Evolutionary conservation across 306 rosid species (phyloP), one percentile per base, ranked within the genome.

Genomic region (Astragalus glycyphyllos): DNA sequence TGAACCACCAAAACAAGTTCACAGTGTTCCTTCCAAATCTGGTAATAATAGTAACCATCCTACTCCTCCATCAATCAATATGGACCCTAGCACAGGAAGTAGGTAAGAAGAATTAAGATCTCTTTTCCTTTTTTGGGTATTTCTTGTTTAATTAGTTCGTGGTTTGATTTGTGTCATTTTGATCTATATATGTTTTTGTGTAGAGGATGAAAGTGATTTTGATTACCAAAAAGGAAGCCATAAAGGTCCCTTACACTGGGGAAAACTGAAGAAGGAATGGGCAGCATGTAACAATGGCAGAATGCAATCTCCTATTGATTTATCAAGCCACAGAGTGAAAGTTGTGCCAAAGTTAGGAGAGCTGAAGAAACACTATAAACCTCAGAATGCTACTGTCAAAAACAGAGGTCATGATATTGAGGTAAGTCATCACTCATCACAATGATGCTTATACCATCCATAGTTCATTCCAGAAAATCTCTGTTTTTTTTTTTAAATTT

Each of bases 401-500:
- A 91, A 91, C 47, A 81, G 97, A 81, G 96, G 96, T 46, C 95
- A 84, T 68, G 92, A 88, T 73, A 84, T 91, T 64, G 53, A 61
- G 83, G 97, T 87, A 81, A 77, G 34, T 15, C 31, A 17, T 13
- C 26, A 46, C n/a, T 45, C 14, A 63, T 53, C 61, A n/a, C 11
- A 14, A 37, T 35, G 4, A 17, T 62, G 5, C 13, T 32, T 13
- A 13, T 14, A 49, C 12, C 31, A 51, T 51, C 58, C 58, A 15
- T 51, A 0, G 2, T 51, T 17, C 58, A 4, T 4, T 35, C 40
- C 40, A 35, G 8, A 35, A 35, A 35, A 35, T 35, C 40, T 0
- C 7, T 35, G 0, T 35, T 6, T 35, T 35, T 35, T 35, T 35
- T 35, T 2, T 26, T 26, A 26, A 20, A 20, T 20, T 20, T 20